phyloP scores from a whole-genome alignment of 2,329 filamentous ascomycete species.

The Penicillium sp. region DNA sequence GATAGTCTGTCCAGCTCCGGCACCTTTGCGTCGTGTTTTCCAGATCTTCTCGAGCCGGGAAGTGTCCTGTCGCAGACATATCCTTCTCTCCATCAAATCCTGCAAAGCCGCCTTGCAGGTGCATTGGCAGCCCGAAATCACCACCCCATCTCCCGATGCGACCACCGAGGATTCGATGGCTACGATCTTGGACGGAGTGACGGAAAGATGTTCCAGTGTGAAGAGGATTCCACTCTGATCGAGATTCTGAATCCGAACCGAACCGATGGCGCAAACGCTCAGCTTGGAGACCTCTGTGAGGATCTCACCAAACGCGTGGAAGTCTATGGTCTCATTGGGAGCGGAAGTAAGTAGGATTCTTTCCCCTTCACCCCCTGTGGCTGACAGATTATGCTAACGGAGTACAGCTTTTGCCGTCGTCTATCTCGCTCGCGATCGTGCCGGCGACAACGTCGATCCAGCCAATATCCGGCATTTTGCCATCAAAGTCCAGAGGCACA shows the following conservation, averaged over 20 bases:
- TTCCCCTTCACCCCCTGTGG: background rate
- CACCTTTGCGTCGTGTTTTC: too few species aligned
- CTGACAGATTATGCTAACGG: slow-evolving; percentile 3
- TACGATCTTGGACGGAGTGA: slow-evolving; percentile 8
- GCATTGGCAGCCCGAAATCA: slow-evolving; percentile 6
- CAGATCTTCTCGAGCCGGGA: slow-evolving; percentile 12
- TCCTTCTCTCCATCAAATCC: slow-evolving; percentile 13
- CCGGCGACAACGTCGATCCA: background rate
- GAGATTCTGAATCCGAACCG: slow-evolving; percentile 1
- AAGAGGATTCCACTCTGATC: slow-evolving; percentile 1
- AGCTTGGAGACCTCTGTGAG: slow-evolving; percentile 5
- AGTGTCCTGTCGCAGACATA: slow-evolving; percentile 7
- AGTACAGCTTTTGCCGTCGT: slow-evolving; percentile 21
- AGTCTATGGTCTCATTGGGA: slow-evolving; percentile 19
- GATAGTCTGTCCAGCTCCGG: too few species aligned
- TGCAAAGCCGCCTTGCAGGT: slow-evolving; percentile 9
- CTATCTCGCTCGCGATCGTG: slow-evolving; percentile 19
- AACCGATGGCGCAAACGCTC: background rate
- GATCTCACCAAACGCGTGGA: slow-evolving; percentile 9
- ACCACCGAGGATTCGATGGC: slow-evolving; percentile 2
- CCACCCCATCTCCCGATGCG: slow-evolving; percentile 14
- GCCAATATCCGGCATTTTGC: slow-evolving; percentile 16
- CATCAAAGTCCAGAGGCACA: slow-evolving; percentile 22
- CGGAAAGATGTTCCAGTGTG: slow-evolving; percentile 3
- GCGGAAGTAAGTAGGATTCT: slow-evolving; percentile 19